A percentile compares a stretch with the other conserved stretches of the same genome.
These are phyloP conservation scores for Agarophyton chilense DNA, from an alignment of 23 red algal species.

Conservation along the genomic window DNA sequence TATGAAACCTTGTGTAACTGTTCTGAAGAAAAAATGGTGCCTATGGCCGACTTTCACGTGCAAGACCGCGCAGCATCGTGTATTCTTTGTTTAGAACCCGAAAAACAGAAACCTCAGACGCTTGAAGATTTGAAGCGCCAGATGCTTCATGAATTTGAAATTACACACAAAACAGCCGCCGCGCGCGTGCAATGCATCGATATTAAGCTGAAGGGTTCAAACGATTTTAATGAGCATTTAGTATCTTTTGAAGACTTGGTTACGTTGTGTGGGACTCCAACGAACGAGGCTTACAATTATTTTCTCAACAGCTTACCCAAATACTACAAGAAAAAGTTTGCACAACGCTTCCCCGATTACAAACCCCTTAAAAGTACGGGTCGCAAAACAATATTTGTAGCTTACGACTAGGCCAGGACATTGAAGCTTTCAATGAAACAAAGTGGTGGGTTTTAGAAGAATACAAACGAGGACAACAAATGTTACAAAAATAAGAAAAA, in stretches of 20 bases:
- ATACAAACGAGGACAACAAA: neutral
- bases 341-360: conserved; percentile 27
- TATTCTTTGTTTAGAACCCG: conserved; percentile 11
- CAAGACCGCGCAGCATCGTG: conserved; percentile 30
- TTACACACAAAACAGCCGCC: conserved; percentile 15
- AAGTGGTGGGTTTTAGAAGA: neutral
- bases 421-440: conserved; percentile 25
- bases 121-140: neutral
- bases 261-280: conserved; percentile 11
- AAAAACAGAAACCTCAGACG: conserved; percentile 19
- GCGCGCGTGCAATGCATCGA: conserved; percentile 22
- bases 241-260: neutral
- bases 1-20: neutral
- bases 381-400: neutral
- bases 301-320: conserved; percentile 21
- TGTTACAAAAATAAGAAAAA: neutral
- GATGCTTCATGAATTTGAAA: conserved; percentile 21
- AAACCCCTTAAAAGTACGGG: neutral
- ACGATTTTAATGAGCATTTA: conserved; percentile 26
- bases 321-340: conserved; percentile 4
- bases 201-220: conserved; percentile 16
- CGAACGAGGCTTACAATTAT: conserved; percentile 12
- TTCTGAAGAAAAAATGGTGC: conserved; percentile 4
- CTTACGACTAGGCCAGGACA: conserved; percentile 20
- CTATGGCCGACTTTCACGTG: conserved; percentile 36